phyloP scores from a whole-genome alignment of 306 rosid species.

The Hippophae gyantsensis region DNA sequence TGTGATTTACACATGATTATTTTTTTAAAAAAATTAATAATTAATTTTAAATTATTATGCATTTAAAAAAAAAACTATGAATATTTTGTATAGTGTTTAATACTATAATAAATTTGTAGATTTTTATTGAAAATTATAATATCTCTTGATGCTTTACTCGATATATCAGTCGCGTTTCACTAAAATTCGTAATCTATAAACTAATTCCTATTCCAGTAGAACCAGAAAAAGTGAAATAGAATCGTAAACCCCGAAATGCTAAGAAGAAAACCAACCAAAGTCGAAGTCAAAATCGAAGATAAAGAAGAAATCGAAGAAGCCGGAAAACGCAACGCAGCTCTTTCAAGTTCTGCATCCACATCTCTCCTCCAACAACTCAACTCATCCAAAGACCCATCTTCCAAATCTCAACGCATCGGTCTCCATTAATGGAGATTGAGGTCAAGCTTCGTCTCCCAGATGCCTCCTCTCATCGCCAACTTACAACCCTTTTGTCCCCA shows the following conservation, averaged over 20 bases:
- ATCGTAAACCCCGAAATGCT: conserved; percentile 34
- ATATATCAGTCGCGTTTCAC: neutral
- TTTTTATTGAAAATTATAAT: no score
- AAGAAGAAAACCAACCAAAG: conserved; percentile 55
- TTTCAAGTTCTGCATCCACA: conserved; percentile 6
- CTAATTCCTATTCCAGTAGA: neutral
- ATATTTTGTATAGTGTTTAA: no score
- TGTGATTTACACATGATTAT: no score
- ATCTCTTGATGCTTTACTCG: no score
- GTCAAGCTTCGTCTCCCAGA: conserved; percentile 66
- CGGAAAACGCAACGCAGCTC: conserved; percentile 45
- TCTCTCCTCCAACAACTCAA: conserved; percentile 56
- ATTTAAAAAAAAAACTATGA: no score
- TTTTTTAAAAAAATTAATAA: no score
- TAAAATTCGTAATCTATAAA: neutral
- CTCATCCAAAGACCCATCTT: conserved; percentile 28
- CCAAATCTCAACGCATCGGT: conserved; percentile 35
- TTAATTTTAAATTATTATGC: no score
- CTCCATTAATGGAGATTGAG: conserved; percentile 40
- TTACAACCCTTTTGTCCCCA: conserved; percentile 41
- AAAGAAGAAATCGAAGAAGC: conserved; percentile 75
- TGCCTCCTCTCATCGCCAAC: conserved; percentile 33
- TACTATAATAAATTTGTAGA: no score
- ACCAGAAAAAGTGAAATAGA: neutral
- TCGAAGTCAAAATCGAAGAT: conserved; percentile 69